Evolutionary conservation across 2,329 filamentous ascomycete genomes (phyloP).

Genomic region (Lanzia echinophila): DNA sequence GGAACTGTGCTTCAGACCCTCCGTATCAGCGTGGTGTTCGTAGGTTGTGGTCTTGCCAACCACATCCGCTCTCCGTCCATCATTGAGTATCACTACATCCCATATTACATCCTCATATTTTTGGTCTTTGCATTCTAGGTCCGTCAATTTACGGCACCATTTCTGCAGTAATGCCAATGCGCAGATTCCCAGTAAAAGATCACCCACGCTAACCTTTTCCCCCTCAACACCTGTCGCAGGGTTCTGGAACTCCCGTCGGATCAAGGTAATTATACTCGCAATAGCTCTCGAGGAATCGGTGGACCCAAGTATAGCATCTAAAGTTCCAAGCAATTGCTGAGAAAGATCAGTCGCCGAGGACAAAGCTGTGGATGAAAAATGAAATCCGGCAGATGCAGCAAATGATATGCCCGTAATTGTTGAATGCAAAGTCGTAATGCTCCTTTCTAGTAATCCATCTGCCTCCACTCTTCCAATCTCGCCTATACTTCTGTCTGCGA

Average conservation of each 20-base stretch:
- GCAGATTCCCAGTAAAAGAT: constrained; percentile 54
- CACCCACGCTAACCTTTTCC: constrained; percentile 53
- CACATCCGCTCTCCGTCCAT: constrained; percentile 52
- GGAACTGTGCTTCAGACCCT: constrained; percentile 29
- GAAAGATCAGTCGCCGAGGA: constrained; percentile 49
- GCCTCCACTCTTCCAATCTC: constrained; percentile 45
- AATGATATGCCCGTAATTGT: constrained; percentile 54
- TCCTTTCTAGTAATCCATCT: constrained; percentile 50
- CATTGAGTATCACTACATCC: constrained; percentile 58
- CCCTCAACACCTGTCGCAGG: constrained; percentile 52
- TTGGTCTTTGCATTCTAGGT: constrained; percentile 42
- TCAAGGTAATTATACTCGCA: constrained; percentile 57
- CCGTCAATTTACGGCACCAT: constrained; percentile 45
- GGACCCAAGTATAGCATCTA: constrained; percentile 60
- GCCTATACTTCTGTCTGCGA: constrained; percentile 27
- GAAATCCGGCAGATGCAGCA: constrained; percentile 54
- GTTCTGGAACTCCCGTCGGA: constrained; percentile 58
- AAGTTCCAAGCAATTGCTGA: constrained; percentile 49
- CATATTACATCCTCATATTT: constrained; percentile 53
- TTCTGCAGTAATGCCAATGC: constrained; percentile 56
- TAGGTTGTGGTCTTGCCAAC: constrained; percentile 26
- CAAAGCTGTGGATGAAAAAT: constrained; percentile 49
- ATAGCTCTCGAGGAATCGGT: constrained; percentile 65
- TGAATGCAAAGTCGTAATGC: constrained; percentile 49
- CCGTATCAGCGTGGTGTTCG: constrained; percentile 13